Base-by-base conservation (phyloP, 495 filamentous ascomycete genomes). In the Aspergillus sclerotioniger region DNA sequence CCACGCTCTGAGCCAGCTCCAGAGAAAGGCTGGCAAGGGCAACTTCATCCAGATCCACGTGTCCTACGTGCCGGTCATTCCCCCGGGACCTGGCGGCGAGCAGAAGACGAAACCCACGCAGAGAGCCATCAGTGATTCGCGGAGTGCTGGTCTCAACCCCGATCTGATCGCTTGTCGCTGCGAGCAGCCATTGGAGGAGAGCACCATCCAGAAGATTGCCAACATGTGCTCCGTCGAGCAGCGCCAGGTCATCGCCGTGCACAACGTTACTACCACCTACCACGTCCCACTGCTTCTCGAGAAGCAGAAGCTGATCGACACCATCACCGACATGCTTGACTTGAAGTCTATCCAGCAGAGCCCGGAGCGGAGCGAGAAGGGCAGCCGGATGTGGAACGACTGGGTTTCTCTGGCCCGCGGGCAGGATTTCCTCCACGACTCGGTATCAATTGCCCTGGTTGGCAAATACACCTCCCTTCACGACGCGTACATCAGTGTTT, bases 81-180 rank as follows among this genome's bases (percentile, higher is more conserved):
- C 47, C 3, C 47, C 47, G 0, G 47, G 47, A 50, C 47, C 47
- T 31, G 66, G 72, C 8, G 60, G 48, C 16, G 94, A 98, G 76
- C 84, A 94, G 74, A 98, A 98, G 85, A 97, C 91, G 13, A 98
- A 98, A 73, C 94, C 94, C 0, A 98, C 94, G 0, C 94, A 98
- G 70, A 81, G 88, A 60, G 90, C 94, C 35, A 91, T 96, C 69
- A 87, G 85, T 62, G 84, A 89, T 59, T 87, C 89, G 39, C 82
- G 92, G 47, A 89, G 84, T 59, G 86, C 87, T 61, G 93, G 94
- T 63, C 70, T 98, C 55, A 85, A 84, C 56, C 94, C 94, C 10
- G 94, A 98, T 70, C 71, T 96, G 63, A 94, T 97, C 73, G 94
- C 95, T 8, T 98, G 95, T 69, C 90, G 94, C 57, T 97, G 93